Conservation (phyloP, 768 basidiomycete species). For the Lactifluus hygrophoroides region DNA sequence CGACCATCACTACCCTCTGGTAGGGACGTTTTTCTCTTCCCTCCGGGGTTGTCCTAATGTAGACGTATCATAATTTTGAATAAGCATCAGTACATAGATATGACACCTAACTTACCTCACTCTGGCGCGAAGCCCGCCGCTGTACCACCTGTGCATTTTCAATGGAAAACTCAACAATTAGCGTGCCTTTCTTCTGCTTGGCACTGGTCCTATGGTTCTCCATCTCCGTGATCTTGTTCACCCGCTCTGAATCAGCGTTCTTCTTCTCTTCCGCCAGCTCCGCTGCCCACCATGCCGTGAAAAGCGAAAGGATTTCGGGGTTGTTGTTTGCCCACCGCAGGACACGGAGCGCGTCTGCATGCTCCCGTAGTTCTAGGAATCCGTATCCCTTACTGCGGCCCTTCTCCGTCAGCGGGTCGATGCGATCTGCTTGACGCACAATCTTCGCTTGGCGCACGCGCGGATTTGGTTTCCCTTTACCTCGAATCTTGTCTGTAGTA, state of each 20-base stretch:
- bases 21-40: neutral
- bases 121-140: conserved; percentile 50
- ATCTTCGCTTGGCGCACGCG: conserved; percentile 72
- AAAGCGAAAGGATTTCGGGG: conserved; percentile 48
- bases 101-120: conserved; percentile 28
- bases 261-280: conserved; percentile 49
- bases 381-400: conserved; percentile 92
- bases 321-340: conserved; percentile 95
- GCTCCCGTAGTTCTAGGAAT: conserved; percentile 82
- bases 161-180: conserved; percentile 94
- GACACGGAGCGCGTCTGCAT: conserved; percentile 85
- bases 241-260: conserved; percentile 41
- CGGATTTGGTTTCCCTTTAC: conserved; percentile 23
- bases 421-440: conserved; percentile 79
- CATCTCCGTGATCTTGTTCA: conserved; percentile 51
- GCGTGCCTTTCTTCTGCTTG: conserved; percentile 37
- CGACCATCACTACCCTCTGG: neutral
- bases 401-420: conserved; percentile 80
- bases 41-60: conserved; percentile 1
- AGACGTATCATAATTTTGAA: no score
- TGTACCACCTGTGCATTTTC: conserved; percentile 90
- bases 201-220: conserved; percentile 36
- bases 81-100: neutral
- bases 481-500: conserved; percentile 26
- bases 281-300: conserved; percentile 80